Conservation (phyloP, 176 grass and related monocot genomes). For the Avena sativa region DNA sequence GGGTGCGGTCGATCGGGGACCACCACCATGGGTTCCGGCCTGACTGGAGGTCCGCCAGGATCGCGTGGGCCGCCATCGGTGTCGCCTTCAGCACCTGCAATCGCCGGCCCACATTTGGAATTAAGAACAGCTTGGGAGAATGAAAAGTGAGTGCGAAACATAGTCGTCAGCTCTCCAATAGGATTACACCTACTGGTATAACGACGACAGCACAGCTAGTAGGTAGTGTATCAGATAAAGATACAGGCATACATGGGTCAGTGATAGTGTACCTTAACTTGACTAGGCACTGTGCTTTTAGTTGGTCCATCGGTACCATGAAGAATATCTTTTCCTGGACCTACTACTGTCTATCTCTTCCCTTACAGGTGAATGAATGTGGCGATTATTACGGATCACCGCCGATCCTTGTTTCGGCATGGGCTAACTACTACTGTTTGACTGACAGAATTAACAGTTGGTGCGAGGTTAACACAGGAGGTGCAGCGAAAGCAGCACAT, state of each 20-base stretch:
- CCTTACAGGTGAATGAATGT: no score
- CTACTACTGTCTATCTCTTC: no score
- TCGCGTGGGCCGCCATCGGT: constrained; percentile 64
- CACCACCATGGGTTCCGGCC: constrained; percentile 79
- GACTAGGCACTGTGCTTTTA: no score
- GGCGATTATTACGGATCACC: no score
- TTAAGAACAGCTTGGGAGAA: background rate
- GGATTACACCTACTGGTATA: background rate
- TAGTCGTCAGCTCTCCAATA: background rate
- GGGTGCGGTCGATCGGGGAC: constrained; percentile 61
- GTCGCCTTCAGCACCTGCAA: constrained; percentile 70
- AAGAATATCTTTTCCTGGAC: no score
- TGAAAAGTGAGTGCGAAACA: background rate
- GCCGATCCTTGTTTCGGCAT: no score
- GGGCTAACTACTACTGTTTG: no score
- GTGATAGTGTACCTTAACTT: no score
- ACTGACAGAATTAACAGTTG: background rate
- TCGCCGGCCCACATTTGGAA: background rate
- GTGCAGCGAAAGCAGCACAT: background rate
- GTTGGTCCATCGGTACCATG: no score
- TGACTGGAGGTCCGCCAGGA: constrained; percentile 71
- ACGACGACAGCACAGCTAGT: no score
- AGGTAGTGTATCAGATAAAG: no score
- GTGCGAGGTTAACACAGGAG: background rate
- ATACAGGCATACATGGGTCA: no score